Evolutionary conservation across 2,329 filamentous ascomycete genomes (phyloP), one percentile per base, ranked within the genome.

Genomic region (Sporothrix brunneoviolacea): DNA sequence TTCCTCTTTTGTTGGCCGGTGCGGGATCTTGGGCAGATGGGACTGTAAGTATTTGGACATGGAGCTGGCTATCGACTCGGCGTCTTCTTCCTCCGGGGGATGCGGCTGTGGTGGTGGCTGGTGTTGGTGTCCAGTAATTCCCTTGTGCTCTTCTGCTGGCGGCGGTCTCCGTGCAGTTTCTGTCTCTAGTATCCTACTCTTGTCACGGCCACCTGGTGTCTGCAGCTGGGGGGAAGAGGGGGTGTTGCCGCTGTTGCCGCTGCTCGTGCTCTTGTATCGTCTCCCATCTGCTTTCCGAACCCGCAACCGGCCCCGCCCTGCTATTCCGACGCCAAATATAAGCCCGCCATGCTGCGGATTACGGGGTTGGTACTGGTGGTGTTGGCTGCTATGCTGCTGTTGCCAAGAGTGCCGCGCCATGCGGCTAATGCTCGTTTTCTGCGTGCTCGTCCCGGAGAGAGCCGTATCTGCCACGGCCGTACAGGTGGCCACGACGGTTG

Each of bases 1-100:
- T 66, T 98, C 93, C 64, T 96, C 91, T 64, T 95, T 96, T 8
- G 85, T 91, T 5, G 93, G 91, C 18, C 91, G 79, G 70, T 96
- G 89, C n/a, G 85, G 81, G 65, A 90, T 80, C 59, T 87, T 85
- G 21, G 83, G 79, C 27, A 72, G 61, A 48, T 68, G 70, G 51
- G 82, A 65, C 61, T 81, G 75, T 8, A 82, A 61, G 57, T 84
- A 84, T 58, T 79, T 80, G 30, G 77, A 79, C 60, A 81, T 66
- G 24, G 77, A 75, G 39, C 71, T 65, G 15, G 73, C 67, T 39
- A 78, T 68, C 4, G 74, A 70, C 55, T 75, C 71, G 18, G 62
- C 49, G 18, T 68, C 63, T 39, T 42, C 15, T 57, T 61, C 22
- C 55, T 36, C 24, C 59, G 59, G 41, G 54, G 50, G 27, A 57